Conservation (phyloP, 2,329 filamentous ascomycete species). For the Alternaria sp. region DNA sequence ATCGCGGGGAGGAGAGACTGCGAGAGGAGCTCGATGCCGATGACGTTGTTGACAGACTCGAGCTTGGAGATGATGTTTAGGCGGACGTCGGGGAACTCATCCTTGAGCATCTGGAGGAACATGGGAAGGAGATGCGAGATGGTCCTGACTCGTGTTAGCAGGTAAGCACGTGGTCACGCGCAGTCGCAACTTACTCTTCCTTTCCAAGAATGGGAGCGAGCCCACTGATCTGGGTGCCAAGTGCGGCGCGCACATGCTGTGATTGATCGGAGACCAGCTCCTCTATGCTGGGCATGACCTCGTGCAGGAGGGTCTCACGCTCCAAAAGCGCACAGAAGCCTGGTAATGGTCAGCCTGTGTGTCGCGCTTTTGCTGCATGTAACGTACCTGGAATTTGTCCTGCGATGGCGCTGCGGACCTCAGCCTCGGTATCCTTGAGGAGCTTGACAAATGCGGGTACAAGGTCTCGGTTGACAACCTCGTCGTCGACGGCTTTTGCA, state of each 20-base stretch:
- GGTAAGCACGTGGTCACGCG: constrained; percentile 32
- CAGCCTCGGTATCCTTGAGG: constrained; percentile 95
- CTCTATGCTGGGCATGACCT: constrained; percentile 96
- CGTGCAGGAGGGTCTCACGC: constrained; percentile 83
- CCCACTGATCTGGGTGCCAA: constrained; percentile 96
- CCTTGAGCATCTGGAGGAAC: constrained; percentile 99
- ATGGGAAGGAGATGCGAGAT: constrained; percentile 96
- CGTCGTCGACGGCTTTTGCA: constrained; percentile 96
- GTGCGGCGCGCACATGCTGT: constrained; percentile 92
- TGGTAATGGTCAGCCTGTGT: constrained; percentile 46
- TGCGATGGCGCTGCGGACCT: constrained; percentile 95
- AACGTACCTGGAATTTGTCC: constrained; percentile 84
- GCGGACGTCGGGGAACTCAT: constrained; percentile 96
- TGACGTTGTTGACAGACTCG: constrained; percentile 97
- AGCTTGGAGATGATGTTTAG: constrained; percentile 99
- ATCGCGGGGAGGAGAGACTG: constrained; percentile 97
- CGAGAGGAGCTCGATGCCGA: constrained; percentile 95
- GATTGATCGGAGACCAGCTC: constrained; percentile 95
- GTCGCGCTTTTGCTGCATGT: constrained; percentile 5
- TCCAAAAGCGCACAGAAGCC: constrained; percentile 94
- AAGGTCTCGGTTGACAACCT: constrained; percentile 90
- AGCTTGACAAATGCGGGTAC: constrained; percentile 97
- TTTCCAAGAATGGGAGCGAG: constrained; percentile 96
- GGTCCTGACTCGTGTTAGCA: constrained; percentile 64
- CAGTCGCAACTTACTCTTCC: constrained; percentile 75